These are phyloP conservation scores for Rhynchosporium secalis DNA, from an alignment of 2,329 filamentous ascomycete species.

Conservation along the genomic window DNA sequence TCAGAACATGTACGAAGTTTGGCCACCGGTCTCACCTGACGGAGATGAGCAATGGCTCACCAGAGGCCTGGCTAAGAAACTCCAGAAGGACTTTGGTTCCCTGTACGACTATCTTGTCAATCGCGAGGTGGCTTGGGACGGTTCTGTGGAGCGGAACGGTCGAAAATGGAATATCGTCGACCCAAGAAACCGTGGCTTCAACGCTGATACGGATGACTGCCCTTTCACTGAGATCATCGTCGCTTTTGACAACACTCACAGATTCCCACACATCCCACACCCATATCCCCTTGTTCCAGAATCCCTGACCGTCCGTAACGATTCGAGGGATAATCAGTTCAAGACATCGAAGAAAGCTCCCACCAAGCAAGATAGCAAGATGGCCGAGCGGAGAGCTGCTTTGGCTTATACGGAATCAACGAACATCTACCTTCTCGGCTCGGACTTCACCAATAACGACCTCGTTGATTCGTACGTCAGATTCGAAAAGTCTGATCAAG, in stretches of 20 bases:
- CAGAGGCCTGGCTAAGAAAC: constrained; percentile 52
- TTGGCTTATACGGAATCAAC: constrained; percentile 61
- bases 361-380: constrained; percentile 27
- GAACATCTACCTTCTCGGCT: constrained; percentile 57
- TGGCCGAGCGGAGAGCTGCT: constrained; percentile 32
- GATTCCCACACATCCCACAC: constrained; percentile 66
- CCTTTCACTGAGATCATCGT: constrained; percentile 67
- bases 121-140: constrained; percentile 65
- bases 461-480: constrained; percentile 56
- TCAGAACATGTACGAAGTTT: constrained; percentile 54
- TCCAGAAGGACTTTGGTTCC: constrained; percentile 68
- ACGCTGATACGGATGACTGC: constrained; percentile 54
- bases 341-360: constrained; percentile 24
- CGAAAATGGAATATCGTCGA: constrained; percentile 66
- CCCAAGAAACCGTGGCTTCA: constrained; percentile 48
- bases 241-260: constrained; percentile 61
- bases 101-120: constrained; percentile 72
- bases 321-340: constrained; percentile 26
- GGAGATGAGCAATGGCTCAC: constrained; percentile 60
- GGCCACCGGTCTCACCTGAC: constrained; percentile 54
- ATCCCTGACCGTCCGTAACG: constrained; percentile 43
- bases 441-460: constrained; percentile 53
- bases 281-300: constrained; percentile 66
- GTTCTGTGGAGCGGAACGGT: constrained; percentile 58
- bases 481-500: constrained; percentile 56